Evolutionary conservation across 345 rosid genomes (phyloP), one percentile per base, ranked within the genome.

Genomic region (Arabidopsis arenosa): DNA sequence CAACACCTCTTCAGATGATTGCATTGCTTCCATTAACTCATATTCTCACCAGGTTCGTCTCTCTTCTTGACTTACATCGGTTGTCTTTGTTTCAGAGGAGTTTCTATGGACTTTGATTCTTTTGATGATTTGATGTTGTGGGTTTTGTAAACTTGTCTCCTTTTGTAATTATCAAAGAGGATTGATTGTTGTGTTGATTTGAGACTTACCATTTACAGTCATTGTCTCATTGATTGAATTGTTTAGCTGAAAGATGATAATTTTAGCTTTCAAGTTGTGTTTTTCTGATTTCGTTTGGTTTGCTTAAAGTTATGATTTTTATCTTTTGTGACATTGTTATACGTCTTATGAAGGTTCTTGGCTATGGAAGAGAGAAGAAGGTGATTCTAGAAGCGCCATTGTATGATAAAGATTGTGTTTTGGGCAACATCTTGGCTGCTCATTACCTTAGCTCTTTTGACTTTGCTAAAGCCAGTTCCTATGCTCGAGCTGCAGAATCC

Each of bases 361-460:
- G 84, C 59, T 87, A 84, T 75, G 97, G 98, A 36, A 86, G 86
- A 76, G 61, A 81, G 70, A 76, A 84, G 83, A 79, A 67, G 33
- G 89, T 87, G 85, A 87, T 88, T 55, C 78, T 91, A 11, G 85
- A 87, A 36, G 97, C 98, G 0, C 79, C 85, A 10, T 21, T 48
- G 26, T 80, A 75, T 68, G 97, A 93, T 72, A 82, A 81, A 51
- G 84, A 80, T 26, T 93, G 96, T 64, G 96, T 91, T 40, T 74
- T 91, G 73, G 93, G 84, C 56, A 91, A 93, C 72, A 75, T 88
- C 68, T 80, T 93, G 82, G 97, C 92, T 64, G 96, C 97, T 30
- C 85, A 88, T 69, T 89, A 65, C 75, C 85, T 89, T 51, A 65
- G 21, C 75, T 85, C 86, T 52, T 28, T 78, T 18, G 81, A 87